Base-by-base conservation (phyloP, 2,329 filamentous ascomycete genomes). In the Aureobasidium sp. region DNA sequence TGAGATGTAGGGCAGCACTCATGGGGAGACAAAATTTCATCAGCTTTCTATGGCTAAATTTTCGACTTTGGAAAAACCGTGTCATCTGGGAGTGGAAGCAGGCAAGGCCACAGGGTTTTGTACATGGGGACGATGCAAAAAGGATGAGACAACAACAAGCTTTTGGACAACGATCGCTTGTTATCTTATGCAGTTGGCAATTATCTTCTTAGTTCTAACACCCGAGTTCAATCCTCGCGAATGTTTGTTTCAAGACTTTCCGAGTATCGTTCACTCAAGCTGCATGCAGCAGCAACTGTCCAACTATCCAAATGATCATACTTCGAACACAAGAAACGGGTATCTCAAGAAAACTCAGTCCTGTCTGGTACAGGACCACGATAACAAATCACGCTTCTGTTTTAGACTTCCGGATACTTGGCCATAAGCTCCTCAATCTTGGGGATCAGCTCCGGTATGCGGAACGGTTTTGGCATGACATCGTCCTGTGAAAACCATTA, bases 401-500 rank as follows among this genome's bases (percentile, higher is more conserved):
- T 57, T 14, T 45, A 60, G 34, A 31, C 45, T 41, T 65, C 62
- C 9, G 71, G 70, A 42, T 70, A 73, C 45, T 59, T 65, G n/a
- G 44, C 66, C 55, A 76, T 72, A 57, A 81, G 65, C 64, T 81
- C 78, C 62, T 81, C 78, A 55, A 81, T 80, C 69, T 81, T 81
- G 1, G 79, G 78, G 20, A 81, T 71, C 29, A 81, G 67, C 45
- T 81, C 79, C 3, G 74, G 73, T 36, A 81, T 80, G n/a, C 78
- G 70, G 65, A 81, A 81, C 0, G 79, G 79, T 64, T 81, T 81
- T 31, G 71, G 74, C 3, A 81, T 78, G 3, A 81, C 79, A 66
- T 80, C 78, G 64, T 81, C 78, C 76, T 78, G 58, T 63, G 58
- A 62, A 55, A 56, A 27, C 36, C 25, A 61, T 68, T 57, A 69